phyloP scores from a whole-genome alignment of 2,329 filamentous ascomycete species.

The Colletotrichum coccodes region DNA sequence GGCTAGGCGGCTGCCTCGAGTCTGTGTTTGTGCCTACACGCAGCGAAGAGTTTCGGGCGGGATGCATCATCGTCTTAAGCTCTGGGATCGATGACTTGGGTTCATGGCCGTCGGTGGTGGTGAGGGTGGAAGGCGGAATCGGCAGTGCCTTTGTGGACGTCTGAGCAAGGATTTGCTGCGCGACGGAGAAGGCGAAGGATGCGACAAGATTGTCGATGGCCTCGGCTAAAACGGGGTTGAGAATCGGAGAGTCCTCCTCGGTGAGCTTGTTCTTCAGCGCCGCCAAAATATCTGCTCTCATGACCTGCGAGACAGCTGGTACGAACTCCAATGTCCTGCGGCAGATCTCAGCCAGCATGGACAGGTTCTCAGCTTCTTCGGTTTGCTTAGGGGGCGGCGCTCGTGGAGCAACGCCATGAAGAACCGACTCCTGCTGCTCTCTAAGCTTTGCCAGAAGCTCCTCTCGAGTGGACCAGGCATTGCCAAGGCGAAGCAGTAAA shows the following conservation, averaged over 20 bases:
- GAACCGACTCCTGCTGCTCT: slow-evolving; percentile 68
- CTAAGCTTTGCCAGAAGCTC: slow-evolving; percentile 71
- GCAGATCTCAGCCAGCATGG: slow-evolving; percentile 87
- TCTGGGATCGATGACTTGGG: slow-evolving; percentile 72
- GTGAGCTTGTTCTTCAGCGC: slow-evolving; percentile 54
- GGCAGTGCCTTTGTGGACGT: slow-evolving; percentile 76
- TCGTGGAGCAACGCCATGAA: slow-evolving; percentile 66
- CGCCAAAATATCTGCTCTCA: slow-evolving; percentile 81
- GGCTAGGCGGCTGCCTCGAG: slow-evolving; percentile 55
- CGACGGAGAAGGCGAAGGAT: slow-evolving; percentile 81
- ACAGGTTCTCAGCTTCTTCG: slow-evolving; percentile 78
- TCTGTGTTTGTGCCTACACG: slow-evolving; percentile 45
- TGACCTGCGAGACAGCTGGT: slow-evolving; percentile 79
- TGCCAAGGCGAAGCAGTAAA: slow-evolving; percentile 84
- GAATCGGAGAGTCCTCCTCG: slow-evolving; percentile 40
- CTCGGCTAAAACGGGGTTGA: slow-evolving; percentile 54
- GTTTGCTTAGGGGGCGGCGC: slow-evolving; percentile 58
- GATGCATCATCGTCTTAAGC: slow-evolving; percentile 77
- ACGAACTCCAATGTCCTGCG: slow-evolving; percentile 86
- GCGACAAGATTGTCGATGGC: slow-evolving; percentile 79
- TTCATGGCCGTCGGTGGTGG: slow-evolving; percentile 59
- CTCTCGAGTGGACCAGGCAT: slow-evolving; percentile 71
- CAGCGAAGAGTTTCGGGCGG: slow-evolving; percentile 72
- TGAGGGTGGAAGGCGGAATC: slow-evolving; percentile 69
- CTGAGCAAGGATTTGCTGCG: slow-evolving; percentile 80